Evolutionary conservation across 2,329 filamentous ascomycete genomes (phyloP), one percentile per base, ranked within the genome.

Genomic region (Elsinoe arachidis): DNA sequence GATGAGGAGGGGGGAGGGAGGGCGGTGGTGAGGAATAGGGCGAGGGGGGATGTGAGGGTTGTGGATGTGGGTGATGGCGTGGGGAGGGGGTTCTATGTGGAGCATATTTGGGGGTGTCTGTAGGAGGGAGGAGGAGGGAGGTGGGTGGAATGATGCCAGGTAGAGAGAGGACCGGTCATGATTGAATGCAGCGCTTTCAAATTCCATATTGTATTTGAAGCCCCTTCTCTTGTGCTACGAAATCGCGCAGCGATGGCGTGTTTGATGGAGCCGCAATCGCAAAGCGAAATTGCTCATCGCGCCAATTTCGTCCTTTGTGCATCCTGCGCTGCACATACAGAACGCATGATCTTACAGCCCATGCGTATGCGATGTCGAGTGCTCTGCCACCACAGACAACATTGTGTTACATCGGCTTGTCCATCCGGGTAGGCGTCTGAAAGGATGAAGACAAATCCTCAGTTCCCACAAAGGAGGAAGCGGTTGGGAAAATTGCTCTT

Each of bases 51-150:
- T 69, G 90, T 97, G 54, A 89, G 96, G 70, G 88, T 97, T 52
- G 86, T 99, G 60, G 95, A 95, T 67, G 85, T 99, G 70, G 91
- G 97, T 66, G 85, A 87, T 65, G 63, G 59, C 3, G 91, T 96
- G 70, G 92, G 88, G 59, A 81, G 85, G 61, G 92, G 87, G 70
- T 96, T 95, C 68, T 96, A 96, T 67, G 89, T 91, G 19, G 95
- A 96, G 66, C 95, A 95, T 70, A 95, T 97, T 68, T 99, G 93
- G 93, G 81, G 90, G 66, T 92, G 85, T 30, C 78, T 96, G 70
- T 95, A 26, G 37, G 21, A 12, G 21, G 3, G 2, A 14, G 19
- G 35, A 5, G 3, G 14, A 15, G 21, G 47, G 19, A 19, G 4
- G 10, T 9, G n/a, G 47, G 12, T 6, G 33, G 10, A 33, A 17